phyloP scores from a whole-genome alignment of 306 rosid species.

The Vigna trinervia region DNA sequence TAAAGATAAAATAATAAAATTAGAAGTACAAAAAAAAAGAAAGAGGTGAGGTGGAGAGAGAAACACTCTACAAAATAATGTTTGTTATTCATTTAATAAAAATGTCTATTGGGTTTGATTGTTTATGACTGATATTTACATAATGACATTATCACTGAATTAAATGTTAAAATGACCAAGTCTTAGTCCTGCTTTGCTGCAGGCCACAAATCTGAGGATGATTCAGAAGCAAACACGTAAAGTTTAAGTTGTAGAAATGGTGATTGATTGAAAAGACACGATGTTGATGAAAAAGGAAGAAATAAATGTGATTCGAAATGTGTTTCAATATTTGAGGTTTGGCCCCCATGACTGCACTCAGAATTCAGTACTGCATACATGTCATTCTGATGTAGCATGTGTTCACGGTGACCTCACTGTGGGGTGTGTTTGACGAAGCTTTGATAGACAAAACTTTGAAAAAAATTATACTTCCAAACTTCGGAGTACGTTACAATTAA shows the following conservation, averaged over 20 bases:
- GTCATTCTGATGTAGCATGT: background rate
- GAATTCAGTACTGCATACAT: background rate
- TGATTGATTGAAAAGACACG: background rate
- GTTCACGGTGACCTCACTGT: no score
- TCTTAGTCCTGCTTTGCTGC: background rate
- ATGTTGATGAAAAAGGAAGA: background rate
- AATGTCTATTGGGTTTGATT: no score
- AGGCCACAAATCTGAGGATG: background rate
- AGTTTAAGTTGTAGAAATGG: background rate
- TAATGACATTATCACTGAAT: no score
- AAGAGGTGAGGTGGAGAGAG: no score
- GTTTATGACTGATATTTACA: no score
- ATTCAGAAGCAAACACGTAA: constrained; percentile 19
- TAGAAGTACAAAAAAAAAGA: no score
- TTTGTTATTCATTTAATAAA: no score
- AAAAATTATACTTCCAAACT: background rate
- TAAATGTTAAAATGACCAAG: background rate
- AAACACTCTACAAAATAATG: no score
- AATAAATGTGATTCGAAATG: background rate
- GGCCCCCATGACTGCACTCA: background rate
- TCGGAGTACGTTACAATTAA: background rate
- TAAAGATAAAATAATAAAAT: no score
- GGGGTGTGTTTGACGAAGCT: no score
- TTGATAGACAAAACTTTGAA: no score
- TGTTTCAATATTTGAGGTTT: background rate